These are phyloP conservation scores for Calonectria multiphialidica DNA, from an alignment of 2,329 filamentous ascomycete genomes.

Conservation along the genomic window DNA sequence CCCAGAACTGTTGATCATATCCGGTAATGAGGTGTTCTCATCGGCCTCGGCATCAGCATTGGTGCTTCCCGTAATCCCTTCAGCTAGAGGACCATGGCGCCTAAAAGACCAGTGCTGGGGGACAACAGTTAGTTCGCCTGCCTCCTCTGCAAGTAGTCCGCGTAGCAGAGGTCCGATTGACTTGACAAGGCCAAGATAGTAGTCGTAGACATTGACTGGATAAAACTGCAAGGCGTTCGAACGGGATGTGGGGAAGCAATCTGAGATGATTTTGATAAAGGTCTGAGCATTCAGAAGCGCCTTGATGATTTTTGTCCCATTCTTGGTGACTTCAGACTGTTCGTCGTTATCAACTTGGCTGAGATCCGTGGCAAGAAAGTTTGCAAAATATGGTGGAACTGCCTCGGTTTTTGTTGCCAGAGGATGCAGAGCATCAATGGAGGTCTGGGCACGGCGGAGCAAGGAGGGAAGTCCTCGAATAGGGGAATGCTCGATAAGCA, in stretches of 20 bases:
- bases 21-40: conserved; percentile 45
- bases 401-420: conserved; percentile 67
- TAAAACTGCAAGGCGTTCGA: conserved; percentile 76
- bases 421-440: conserved; percentile 76
- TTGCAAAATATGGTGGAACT: conserved; percentile 76
- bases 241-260: conserved; percentile 79
- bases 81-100: conserved; percentile 45
- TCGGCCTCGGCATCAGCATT: conserved; percentile 43
- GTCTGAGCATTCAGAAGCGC: conserved; percentile 82
- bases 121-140: conserved; percentile 78
- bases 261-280: conserved; percentile 79
- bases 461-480: conserved; percentile 86
- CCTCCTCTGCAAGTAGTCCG: conserved; percentile 87
- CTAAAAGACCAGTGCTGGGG: conserved; percentile 73
- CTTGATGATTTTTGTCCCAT: conserved; percentile 84
- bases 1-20: conserved; percentile 45
- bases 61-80: conserved; percentile 32
- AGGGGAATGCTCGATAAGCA: conserved; percentile 84
- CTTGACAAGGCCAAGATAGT: conserved; percentile 80
- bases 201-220: conserved; percentile 85
- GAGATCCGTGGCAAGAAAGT: conserved; percentile 67
- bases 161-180: conserved; percentile 83
- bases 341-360: conserved; percentile 48
- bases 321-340: conserved; percentile 57
- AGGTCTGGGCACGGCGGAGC: conserved; percentile 77